A percentile compares a stretch with the other conserved stretches of the same genome.
phyloP scores from a whole-genome alignment of 73 alveolate species.

The Effrenium voratum region DNA sequence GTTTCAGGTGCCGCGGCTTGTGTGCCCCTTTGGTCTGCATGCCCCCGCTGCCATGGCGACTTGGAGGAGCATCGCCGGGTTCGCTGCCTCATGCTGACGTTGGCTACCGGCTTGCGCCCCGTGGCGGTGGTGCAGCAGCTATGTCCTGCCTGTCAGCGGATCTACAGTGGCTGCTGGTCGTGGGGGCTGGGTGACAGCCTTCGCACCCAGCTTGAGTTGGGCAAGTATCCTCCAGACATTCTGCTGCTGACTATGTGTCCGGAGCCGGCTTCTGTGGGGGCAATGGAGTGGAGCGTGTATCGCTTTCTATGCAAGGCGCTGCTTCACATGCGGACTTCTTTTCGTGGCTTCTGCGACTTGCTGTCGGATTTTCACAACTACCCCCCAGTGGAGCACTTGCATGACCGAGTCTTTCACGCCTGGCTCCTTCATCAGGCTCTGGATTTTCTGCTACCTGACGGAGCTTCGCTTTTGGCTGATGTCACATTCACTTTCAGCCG shows the following conservation, averaged over 20 bases:
- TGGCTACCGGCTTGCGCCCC: background rate
- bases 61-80: background rate
- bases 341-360: background rate
- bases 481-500: background rate
- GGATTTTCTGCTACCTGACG: background rate
- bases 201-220: background rate
- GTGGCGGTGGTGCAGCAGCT: background rate
- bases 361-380: background rate
- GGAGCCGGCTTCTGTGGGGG: background rate
- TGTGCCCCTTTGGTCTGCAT: too few species aligned
- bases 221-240: background rate
- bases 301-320: background rate
- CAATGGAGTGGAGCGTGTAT: background rate
- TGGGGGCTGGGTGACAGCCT: background rate
- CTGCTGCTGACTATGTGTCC: background rate
- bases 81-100: background rate
- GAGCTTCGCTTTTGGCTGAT: too few species aligned
- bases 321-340: background rate
- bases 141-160: background rate
- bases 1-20: too few species aligned
- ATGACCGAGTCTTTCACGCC: background rate
- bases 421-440: background rate
- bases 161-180: background rate
- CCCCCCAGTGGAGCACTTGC: background rate
- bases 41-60: background rate